Evolutionary conservation across 2,329 filamentous ascomycete genomes (phyloP), one percentile per base, ranked within the genome.

Genomic region (Drechslerella dactyloides): DNA sequence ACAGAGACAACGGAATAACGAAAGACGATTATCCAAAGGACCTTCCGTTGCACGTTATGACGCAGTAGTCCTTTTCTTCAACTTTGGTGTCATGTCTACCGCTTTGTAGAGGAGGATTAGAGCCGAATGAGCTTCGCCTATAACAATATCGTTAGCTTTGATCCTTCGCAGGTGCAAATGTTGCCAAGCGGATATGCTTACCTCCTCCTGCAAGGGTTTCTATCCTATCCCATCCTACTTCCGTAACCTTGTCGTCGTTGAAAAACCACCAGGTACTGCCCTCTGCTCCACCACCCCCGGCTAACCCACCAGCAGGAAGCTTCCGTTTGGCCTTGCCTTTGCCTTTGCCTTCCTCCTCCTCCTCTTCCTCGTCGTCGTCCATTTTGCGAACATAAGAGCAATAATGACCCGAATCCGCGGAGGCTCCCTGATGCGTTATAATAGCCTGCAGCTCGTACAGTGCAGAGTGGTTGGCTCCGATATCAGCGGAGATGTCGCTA

Each of bases 181-280:
- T 33, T 33, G 27, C 27, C 35, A 50, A 60, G n/a, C 8, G 42
- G 15, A 23, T 1, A 78, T 54, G 30, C 54, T 80, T 80, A 86
- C 92, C 93, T 77, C 96, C 94, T 69, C 94, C 96, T 56, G 92
- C 86, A 57, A 99, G 84, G 2, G 88, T 89, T 78, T 93, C 90
- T 75, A 99, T 96, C 83, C 96, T 94, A 77, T 97, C 93, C 24
- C 86, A 83, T 15, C 91, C 87, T 27, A 99, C 94, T 82, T 99
- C 94, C 13, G 89, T 87, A 35, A 99, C 94, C 82, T 92, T 96
- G 79, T 99, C 93, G 77, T 99, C 94, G 80, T 99, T 97, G 85
- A 99, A 99, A 93, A 94, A 99, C 93, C 94, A 99, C 94, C 94
- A 99, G 77, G 92, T 96, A 76, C 90, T 92, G 78, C 96, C 91